phyloP scores from a whole-genome alignment of 441 rosid species.

The Croton laevigatus region DNA sequence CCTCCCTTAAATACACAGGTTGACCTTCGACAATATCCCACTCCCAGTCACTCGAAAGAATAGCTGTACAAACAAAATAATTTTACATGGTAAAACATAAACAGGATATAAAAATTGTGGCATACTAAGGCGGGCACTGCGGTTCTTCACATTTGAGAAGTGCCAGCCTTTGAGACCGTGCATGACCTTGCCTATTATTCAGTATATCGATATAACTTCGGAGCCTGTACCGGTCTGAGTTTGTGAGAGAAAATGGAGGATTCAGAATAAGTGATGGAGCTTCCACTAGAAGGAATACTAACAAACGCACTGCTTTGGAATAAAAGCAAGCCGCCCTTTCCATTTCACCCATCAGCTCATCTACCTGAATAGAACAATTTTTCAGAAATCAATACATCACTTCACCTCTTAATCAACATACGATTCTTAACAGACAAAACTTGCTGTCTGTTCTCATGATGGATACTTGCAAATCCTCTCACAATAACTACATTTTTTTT shows the following conservation, averaged over 20 bases:
- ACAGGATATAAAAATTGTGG: slow-evolving; percentile 6
- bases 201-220: slow-evolving; percentile 62
- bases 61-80: slow-evolving; percentile 61
- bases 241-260: slow-evolving; percentile 92
- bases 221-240: slow-evolving; percentile 69
- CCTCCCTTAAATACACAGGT: slow-evolving; percentile 24
- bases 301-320: slow-evolving; percentile 65
- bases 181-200: slow-evolving; percentile 57
- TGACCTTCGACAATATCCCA: slow-evolving; percentile 26
- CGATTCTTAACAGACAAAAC: too few relatives aligned
- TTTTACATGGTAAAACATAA: slow-evolving; percentile 26
- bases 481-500: neutral
- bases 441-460: neutral
- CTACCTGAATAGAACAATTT: slow-evolving; percentile 44
- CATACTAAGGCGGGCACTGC: slow-evolving; percentile 28
- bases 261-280: slow-evolving; percentile 84
- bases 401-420: neutral
- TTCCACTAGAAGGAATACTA: slow-evolving; percentile 77
- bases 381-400: neutral
- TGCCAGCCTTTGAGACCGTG: slow-evolving; percentile 53
- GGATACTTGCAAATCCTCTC: neutral
- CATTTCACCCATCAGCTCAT: slow-evolving; percentile 65
- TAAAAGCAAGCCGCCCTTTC: slow-evolving; percentile 61
- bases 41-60: slow-evolving; percentile 45
- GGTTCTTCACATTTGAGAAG: slow-evolving; percentile 50